A percentile compares a stretch with the other conserved stretches of the same genome.
Conservation (phyloP, 192 early-diverging fungal species). For the Mortierella claussenii region DNA sequence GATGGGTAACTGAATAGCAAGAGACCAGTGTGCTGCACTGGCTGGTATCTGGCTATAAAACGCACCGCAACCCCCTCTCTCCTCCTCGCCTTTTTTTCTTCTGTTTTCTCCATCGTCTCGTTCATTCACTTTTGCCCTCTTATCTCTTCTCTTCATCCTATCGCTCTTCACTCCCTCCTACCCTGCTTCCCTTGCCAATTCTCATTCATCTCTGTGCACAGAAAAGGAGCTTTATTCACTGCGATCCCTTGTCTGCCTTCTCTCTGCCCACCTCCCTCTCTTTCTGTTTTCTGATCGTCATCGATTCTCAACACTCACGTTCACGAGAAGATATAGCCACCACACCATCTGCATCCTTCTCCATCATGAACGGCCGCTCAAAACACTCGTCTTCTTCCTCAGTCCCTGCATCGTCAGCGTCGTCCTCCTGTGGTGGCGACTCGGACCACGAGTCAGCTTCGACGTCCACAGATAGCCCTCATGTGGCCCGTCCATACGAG, state of each 20-base stretch:
- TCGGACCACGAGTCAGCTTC: conserved; percentile 34
- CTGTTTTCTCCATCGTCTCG: not conserved
- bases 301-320: too few relatives aligned
- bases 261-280: not conserved
- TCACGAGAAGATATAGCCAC: not conserved
- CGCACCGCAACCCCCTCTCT: too few relatives aligned
- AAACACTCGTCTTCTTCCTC: not conserved
- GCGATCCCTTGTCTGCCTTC: not conserved
- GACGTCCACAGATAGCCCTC: conserved; percentile 7
- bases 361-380: conserved; percentile 17
- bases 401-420: conserved; percentile 11
- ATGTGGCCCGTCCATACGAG: conserved; percentile 70
- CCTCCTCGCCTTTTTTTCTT: not conserved
- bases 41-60: too few relatives aligned
- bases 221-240: not conserved
- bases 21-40: too few relatives aligned
- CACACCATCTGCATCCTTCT: not conserved
- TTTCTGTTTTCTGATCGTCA: too few relatives aligned
- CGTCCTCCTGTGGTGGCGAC: conserved; percentile 18
- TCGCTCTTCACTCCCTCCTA: not conserved
- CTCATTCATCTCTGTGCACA: too few relatives aligned
- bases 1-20: too few relatives aligned
- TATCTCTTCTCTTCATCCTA: not conserved
- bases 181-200: too few relatives aligned
- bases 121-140: conserved; percentile 2